Base-by-base conservation (phyloP, 768 basidiomycete genomes). In the Rhizopogon sp. region DNA sequence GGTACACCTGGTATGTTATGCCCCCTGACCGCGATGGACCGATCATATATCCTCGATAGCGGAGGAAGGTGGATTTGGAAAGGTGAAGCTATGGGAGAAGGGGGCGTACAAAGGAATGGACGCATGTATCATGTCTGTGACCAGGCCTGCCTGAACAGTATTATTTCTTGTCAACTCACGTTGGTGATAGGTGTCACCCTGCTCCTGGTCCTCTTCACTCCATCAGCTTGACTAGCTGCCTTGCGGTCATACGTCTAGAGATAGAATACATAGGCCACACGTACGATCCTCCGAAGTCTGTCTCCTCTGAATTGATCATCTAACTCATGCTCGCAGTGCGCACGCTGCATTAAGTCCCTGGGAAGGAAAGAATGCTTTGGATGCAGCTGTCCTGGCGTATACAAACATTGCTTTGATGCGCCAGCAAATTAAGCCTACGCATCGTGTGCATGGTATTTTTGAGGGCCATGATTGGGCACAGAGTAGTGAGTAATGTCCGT, bases 311-410 rank as follows among this genome's bases (percentile, higher is more conserved):
- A 20, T 37, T 25, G 22, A 49, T 22, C 35, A n/a, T 25, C 33
- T 49, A 35, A 49, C 14, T 37, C 6, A 16, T 29, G 9, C 10
- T n/a, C 28, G 43, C 53, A 90, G 88, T 10, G 88, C 90, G 3
- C 90, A 90, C 64, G 89, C 88, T 3, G 84, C 83, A 1, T 72
- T 88, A 28, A 86, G 85, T 20, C 91, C 90, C 22, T 93, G 91
- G 90, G 87, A 92, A 66, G 91, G 90, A 1, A 77, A 75, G 56
- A 93, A 93, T 58, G 85, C 91, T 1, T 70, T 93, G 11, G 92
- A 95, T 64, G 93, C 93, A 0, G 90, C 90, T n/a, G 87, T 93
- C 5, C 76, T 91, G 3, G 87, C 88, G 3, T 93, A 94, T 64
- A 87, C 80, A 47, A 88, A 84, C 52, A 83, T 94, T 28, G 84